Evolutionary conservation across 306 rosid genomes (phyloP), one percentile per base, ranked within the genome.

Genomic region (Dryas alaskensis): DNA sequence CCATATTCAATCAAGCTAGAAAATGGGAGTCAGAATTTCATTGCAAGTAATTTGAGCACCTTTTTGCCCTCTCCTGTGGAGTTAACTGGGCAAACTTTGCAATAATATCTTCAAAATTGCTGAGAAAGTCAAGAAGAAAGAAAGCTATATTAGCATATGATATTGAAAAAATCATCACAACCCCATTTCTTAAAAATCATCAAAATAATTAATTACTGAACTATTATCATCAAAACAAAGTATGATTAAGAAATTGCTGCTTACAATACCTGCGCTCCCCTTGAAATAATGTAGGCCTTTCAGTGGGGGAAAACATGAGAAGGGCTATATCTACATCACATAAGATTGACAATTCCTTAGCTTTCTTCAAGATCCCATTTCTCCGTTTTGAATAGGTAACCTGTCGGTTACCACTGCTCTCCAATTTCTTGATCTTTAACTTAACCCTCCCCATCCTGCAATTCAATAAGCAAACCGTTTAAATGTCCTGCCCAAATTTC

Each of bases 371-470:
- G 44, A 91, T 91, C 46, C 97, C 95, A 78, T 80, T 82, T 79
- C 86, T 86, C 45, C 95, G 54, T 60, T 91, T 91, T 0, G 92
- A 87, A 81, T 84, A 91, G 52, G 97, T 89, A 71, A 87, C 92
- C 57, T 89, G 95, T 0, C 95, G 73, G 69, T 87, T 88, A 81
- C 87, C 87, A 22, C 76, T 81, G 84, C 86, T 91, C 82, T 91
- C 97, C 50, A 91, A 78, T 79, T 87, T 91, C 87, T 91, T 89
- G 73, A 87, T 87, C 87, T 87, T 91, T 52, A 91, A 80, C 76
- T 89, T 91, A 66, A 87, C 95, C 84, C 95, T 89, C 47, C 97
- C 95, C 97, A 91, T 91, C 84, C 89, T 91, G 84, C 69, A 82
- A 75, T 60, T 61, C 68, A 72, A 80, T 27, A 37, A 80, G 16